These are phyloP conservation scores for Boletales sp. DNA, from an alignment of 768 basidiomycete species.

Conservation along the genomic window DNA sequence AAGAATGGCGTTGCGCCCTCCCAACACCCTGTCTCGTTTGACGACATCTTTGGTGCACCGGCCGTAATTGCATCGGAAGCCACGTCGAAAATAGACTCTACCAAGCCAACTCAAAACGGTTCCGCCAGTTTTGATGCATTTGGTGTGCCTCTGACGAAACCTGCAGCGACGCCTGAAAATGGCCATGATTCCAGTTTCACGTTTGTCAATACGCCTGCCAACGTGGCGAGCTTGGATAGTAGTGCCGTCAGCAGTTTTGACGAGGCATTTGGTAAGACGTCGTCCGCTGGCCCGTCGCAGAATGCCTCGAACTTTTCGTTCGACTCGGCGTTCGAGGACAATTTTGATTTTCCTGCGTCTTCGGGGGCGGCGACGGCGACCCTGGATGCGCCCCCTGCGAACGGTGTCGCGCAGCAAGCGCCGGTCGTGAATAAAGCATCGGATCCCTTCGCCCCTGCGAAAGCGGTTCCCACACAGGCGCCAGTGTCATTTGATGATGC, in stretches of 20 bases:
- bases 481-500: constrained; percentile 46
- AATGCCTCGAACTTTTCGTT: constrained; percentile 50
- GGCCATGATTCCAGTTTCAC: constrained; percentile 19
- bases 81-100: constrained; percentile 16
- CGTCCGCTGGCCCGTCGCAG: constrained; percentile 35
- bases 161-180: constrained; percentile 14
- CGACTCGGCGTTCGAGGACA: constrained; percentile 59
- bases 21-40: constrained; percentile 39
- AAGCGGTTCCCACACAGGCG: constrained; percentile 15
- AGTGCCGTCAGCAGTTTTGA: constrained; percentile 61
- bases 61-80: constrained; percentile 17
- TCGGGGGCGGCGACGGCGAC: constrained; percentile 31
- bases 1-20: constrained; percentile 11
- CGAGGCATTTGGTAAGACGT: constrained; percentile 62
- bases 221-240: constrained; percentile 10
- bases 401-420: constrained; percentile 19
- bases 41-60: constrained; percentile 52
- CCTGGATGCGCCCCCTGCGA: constrained; percentile 18
- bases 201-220: constrained; percentile 14
- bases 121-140: constrained; percentile 33
- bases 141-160: constrained; percentile 34
- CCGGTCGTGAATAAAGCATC: constrained; percentile 8
- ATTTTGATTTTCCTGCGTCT: constrained; percentile 58
- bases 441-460: constrained; percentile 11
- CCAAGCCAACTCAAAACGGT: constrained; percentile 12